Percentiles rank a stretch among this genome's conserved stretches.
These are phyloP conservation scores for Citrus cavaleriei DNA, from an alignment of 345 rosid genomes.

Conservation along the genomic window DNA sequence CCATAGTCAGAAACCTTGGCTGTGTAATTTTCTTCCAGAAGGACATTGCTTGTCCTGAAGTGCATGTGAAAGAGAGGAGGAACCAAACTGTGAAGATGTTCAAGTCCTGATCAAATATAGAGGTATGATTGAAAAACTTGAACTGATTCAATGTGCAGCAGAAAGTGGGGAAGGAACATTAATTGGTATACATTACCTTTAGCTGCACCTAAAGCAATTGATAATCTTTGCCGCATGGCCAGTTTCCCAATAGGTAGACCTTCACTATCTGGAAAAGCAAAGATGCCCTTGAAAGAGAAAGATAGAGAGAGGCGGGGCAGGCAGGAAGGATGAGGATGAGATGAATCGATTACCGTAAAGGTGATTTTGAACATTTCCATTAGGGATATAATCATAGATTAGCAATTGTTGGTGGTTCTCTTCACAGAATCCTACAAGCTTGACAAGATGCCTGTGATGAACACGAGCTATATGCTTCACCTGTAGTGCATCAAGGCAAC, in stretches of 20 bases:
- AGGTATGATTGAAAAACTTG: neutral
- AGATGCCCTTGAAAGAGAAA: neutral
- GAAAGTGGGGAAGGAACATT: neutral
- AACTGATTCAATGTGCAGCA: neutral
- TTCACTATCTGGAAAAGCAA: slow-evolving; percentile 29
- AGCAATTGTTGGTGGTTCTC: slow-evolving; percentile 33
- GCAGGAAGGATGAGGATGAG: neutral
- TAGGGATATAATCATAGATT: slow-evolving; percentile 34
- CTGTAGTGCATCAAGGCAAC: slow-evolving; percentile 26
- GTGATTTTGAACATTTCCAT: slow-evolving; percentile 38
- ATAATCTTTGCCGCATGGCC: slow-evolving; percentile 35
- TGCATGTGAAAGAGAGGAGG: slow-evolving; percentile 47
- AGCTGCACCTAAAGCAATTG: slow-evolving; percentile 41
- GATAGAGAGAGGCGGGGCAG: too few species aligned
- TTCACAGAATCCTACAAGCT: slow-evolving; percentile 37
- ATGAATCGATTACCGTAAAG: slow-evolving; percentile 32
- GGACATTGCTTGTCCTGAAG: slow-evolving; percentile 46
- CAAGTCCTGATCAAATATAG: slow-evolving; percentile 34
- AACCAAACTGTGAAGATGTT: slow-evolving; percentile 43
- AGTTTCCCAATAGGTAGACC: slow-evolving; percentile 40
- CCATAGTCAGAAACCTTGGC: slow-evolving; percentile 49
- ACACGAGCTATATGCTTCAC: slow-evolving; percentile 29
- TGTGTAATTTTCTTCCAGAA: slow-evolving; percentile 29
- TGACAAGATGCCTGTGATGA: slow-evolving; percentile 37
- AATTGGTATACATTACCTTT: slow-evolving; percentile 24